These are phyloP conservation scores for Lachancea mirantina DNA, from an alignment of 805 yeast species.

Conservation along the genomic window DNA sequence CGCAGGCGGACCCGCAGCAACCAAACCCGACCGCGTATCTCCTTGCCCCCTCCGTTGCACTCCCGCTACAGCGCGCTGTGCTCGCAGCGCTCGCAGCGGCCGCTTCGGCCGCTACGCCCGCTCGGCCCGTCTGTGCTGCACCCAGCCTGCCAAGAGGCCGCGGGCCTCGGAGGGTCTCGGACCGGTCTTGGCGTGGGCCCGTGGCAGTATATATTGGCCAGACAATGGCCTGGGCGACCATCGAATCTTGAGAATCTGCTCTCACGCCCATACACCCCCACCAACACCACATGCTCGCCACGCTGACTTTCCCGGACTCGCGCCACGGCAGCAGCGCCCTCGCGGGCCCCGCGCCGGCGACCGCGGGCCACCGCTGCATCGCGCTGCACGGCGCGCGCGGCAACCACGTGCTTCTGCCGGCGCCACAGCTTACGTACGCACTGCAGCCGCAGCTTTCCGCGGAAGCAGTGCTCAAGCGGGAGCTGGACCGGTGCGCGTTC, in stretches of 20 bases:
- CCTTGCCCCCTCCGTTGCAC: too few relatives aligned
- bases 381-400: neutral
- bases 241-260: slow-evolving; percentile 16
- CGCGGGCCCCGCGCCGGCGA: slow-evolving; percentile 4
- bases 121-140: neutral
- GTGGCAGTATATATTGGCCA: neutral
- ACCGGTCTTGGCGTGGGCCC: neutral
- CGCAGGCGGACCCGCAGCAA: too few relatives aligned
- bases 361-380: slow-evolving; percentile 6
- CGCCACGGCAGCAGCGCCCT: slow-evolving; percentile 7
- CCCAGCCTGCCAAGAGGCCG: too few relatives aligned
- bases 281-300: slow-evolving; percentile 4
- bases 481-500: neutral
- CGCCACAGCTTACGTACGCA: neutral
- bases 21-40: too few relatives aligned
- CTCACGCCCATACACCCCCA: too few relatives aligned
- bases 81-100: neutral
- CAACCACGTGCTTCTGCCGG: neutral
- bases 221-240: slow-evolving; percentile 10
- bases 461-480: neutral
- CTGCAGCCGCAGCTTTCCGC: neutral
- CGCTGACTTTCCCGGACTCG: slow-evolving; percentile 5
- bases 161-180: neutral
- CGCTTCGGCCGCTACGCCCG: neutral
- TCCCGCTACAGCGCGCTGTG: neutral